Conservation (phyloP, 2,329 filamentous ascomycete species). For the Fusarium liriodendri region DNA sequence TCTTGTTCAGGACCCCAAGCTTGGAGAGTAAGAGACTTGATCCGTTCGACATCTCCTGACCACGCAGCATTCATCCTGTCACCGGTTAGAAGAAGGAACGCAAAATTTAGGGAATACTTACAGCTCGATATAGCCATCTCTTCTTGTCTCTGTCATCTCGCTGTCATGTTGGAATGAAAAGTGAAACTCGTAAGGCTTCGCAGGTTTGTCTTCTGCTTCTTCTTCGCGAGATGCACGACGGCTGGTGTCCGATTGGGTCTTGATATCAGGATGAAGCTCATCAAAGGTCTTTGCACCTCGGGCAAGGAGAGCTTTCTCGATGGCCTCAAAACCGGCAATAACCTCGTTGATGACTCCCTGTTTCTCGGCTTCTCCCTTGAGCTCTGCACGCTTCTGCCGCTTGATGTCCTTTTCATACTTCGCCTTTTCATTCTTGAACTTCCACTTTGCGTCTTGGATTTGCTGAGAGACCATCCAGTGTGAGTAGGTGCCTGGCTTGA, state of each 20-base stretch:
- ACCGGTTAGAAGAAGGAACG: slow-evolving; percentile 16
- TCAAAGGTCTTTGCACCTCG: slow-evolving; percentile 75
- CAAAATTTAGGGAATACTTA: slow-evolving; percentile 51
- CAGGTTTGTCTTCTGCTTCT: slow-evolving; percentile 24
- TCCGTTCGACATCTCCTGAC: slow-evolving; percentile 72
- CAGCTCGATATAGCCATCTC: slow-evolving; percentile 71
- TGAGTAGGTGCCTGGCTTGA: slow-evolving; percentile 68
- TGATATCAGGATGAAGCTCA: slow-evolving; percentile 70
- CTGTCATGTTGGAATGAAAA: slow-evolving; percentile 65
- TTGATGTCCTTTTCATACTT: slow-evolving; percentile 41
- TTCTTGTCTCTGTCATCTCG: slow-evolving; percentile 66
- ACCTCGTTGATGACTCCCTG: slow-evolving; percentile 58
- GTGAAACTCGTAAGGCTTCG: slow-evolving; percentile 57
- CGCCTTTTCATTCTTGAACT: slow-evolving; percentile 48
- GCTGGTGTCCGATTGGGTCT: slow-evolving; percentile 31
- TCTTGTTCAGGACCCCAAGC: slow-evolving; percentile 66
- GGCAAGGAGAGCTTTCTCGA: slow-evolving; percentile 57
- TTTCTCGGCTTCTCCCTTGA: slow-evolving; percentile 60
- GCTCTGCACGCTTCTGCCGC: slow-evolving; percentile 9
- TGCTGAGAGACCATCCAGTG: slow-evolving; percentile 63
- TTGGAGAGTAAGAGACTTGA: slow-evolving; percentile 73
- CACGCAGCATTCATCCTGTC: slow-evolving; percentile 77
- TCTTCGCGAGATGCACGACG: neutral
- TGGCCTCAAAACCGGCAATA: slow-evolving; percentile 17
- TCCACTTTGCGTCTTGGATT: slow-evolving; percentile 48